phyloP scores from a whole-genome alignment of 352 stramenopile species.

The Globisporangium recalcitrans region DNA sequence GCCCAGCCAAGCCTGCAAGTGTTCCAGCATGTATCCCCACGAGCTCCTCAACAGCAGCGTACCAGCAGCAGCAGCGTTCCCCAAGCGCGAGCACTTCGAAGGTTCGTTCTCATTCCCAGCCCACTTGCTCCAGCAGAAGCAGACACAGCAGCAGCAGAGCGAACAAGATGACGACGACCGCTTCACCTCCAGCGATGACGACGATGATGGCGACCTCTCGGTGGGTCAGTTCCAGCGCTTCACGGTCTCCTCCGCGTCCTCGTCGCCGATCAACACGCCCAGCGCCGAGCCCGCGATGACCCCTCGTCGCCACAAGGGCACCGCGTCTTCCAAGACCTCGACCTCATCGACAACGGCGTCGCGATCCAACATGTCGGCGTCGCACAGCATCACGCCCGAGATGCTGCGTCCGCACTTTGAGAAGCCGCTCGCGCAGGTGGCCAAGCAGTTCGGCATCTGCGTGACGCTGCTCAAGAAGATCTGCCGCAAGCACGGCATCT shows the following conservation, averaged over 20 bases:
- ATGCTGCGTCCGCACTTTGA: slow-evolving; percentile 83
- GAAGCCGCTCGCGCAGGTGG: slow-evolving; percentile 73
- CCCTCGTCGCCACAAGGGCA: slow-evolving; percentile 21
- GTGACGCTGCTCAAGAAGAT: slow-evolving; percentile 86
- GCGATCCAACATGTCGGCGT: slow-evolving; percentile 65
- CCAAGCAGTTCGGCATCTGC: slow-evolving; percentile 73
- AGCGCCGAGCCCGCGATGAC: slow-evolving; percentile 5
- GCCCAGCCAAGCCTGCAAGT: too few species aligned
- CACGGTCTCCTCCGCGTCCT: slow-evolving; percentile 2
- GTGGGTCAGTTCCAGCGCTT: slow-evolving; percentile 7
- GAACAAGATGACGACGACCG: not conserved
- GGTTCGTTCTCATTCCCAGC: not conserved
- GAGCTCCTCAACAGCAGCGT: not conserved
- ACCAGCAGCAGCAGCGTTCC: too few species aligned
- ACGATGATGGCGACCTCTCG: not conserved
- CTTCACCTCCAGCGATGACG: not conserved
- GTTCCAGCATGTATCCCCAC: not conserved
- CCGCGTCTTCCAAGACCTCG: not conserved
- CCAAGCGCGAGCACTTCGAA: not conserved
- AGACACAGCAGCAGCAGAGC: too few species aligned
- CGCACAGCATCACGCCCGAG: slow-evolving; percentile 74
- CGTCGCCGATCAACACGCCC: not conserved
- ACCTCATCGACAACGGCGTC: not conserved
- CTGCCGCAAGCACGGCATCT: slow-evolving; percentile 72
- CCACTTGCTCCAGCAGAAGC: not conserved